phyloP scores from a whole-genome alignment of 768 basidiomycete species.

The Daedaleopsis nitida region DNA sequence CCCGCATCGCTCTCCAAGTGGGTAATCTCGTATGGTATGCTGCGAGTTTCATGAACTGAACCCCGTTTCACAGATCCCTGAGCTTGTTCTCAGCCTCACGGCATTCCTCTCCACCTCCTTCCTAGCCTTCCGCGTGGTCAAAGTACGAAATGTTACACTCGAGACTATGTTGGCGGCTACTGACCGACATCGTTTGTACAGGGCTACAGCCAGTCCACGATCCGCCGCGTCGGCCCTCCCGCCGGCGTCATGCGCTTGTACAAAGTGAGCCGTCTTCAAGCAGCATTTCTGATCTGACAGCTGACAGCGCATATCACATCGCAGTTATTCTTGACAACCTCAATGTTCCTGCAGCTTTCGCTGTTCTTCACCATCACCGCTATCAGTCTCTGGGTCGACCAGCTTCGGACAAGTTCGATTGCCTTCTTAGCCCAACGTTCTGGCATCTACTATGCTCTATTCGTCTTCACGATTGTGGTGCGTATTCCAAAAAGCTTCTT shows the following conservation, averaged over 20 bases:
- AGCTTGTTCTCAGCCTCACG: slow-evolving; percentile 46
- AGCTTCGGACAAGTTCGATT: slow-evolving; percentile 51
- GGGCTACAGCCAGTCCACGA: slow-evolving; percentile 49
- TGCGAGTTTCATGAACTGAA: background rate
- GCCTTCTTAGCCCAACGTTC: slow-evolving; percentile 43
- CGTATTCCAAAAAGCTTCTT: slow-evolving; percentile 19
- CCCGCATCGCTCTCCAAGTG: slow-evolving; percentile 46
- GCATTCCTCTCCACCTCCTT: slow-evolving; percentile 44
- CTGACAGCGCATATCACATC: background rate
- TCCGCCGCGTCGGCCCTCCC: slow-evolving; percentile 57
- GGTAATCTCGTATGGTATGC: slow-evolving; percentile 2
- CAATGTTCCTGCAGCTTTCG: slow-evolving; percentile 56
- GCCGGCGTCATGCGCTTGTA: slow-evolving; percentile 50
- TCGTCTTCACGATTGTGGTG: slow-evolving; percentile 48
- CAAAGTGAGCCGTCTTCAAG: slow-evolving; percentile 37
- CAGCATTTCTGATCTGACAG: background rate
- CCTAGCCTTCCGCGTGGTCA: slow-evolving; percentile 49
- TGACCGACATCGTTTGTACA: slow-evolving; percentile 14
- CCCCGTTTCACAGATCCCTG: slow-evolving; percentile 43
- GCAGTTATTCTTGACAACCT: slow-evolving; percentile 58
- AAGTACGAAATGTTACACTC: slow-evolving; percentile 31
- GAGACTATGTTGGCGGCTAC: background rate
- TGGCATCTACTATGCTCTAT: slow-evolving; percentile 43
- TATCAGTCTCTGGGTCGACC: slow-evolving; percentile 58
- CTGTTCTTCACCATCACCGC: slow-evolving; percentile 51